Evolutionary conservation across 2,329 filamentous ascomycete species (phyloP), one percentile per base, ranked within the genome.

Genomic region (Purpureocillium lavendulum): DNA sequence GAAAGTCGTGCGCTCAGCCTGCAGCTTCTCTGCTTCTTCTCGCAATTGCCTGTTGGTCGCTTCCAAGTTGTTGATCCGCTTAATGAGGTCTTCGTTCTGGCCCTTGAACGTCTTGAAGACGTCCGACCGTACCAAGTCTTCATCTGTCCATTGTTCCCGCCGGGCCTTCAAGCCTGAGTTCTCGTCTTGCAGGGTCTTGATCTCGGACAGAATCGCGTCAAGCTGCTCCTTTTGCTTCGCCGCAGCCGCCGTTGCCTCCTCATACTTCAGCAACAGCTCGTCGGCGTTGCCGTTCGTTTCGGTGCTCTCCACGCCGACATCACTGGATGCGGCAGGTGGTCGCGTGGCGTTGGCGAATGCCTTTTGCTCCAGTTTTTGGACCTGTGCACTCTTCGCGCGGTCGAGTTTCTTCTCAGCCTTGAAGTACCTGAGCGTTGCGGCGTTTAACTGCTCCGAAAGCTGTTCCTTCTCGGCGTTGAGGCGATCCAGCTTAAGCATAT

Each of bases 381-480:
- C 88, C 41, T 94, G 88, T 13, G 80, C 68, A 56, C 92, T 98
- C 61, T 87, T 90, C 17, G 84, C 78, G 33, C 92, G 80, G 58
- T 98, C 92, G 38, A 97, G 70, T 58, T 88, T 92, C 67, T 94
- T 94, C 60, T 98, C 92, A 0, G 92, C 92, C 50, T 94, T 86
- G 68, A 97, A 87, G 55, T 94, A 97, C 48, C 92, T 79, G 43
- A 94, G 70, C 5, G 88, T 94, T 13, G 90, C 92, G 28, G 79
- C 82, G 56, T 97, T 90, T 15, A 97, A 70, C 45, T 90, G 84
- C 53, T 92, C 85, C 35, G 87, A 87, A 4, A 95, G 71, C 50
- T 86, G 80, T 39, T 94, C 84, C 53, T 92, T 94, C 53, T 96
- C 88, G 7, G 76, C 70, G 36, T 79, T 73, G 11, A 89, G 67